Evolutionary conservation across 2,329 filamentous ascomycete species (phyloP), one percentile per base, ranked within the genome.

Genomic region (Phoma herbarum): DNA sequence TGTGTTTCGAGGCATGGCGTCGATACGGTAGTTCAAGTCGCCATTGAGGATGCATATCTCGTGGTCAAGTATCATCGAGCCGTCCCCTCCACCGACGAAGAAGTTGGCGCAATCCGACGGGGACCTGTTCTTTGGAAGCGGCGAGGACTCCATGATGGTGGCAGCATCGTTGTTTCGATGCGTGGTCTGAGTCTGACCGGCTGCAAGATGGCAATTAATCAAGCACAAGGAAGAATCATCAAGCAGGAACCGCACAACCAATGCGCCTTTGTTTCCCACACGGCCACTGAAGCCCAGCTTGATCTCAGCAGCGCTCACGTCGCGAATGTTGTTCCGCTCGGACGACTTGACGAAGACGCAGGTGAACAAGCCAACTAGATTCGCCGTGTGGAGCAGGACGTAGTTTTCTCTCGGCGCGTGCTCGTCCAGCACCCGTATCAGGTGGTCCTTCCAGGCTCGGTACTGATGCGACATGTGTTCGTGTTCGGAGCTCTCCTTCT

Each of bases 401-500:
- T 98, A 99, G 62, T 93, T 87, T 52, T 90, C 86, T 8, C 84
- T 79, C 0, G 91, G 90, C 85, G 95, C 91, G 69, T 89, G 88
- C 65, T 96, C 92, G 71, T 97, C 92, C 37, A 99, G 82, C 51
- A 88, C 88, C 59, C 91, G 87, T 39, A 90, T 88, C 28, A 99
- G 82, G 74, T 96, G 93, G 74, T 98, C 93, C 71, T 92, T 87
- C 95, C 95, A 99, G 60, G 96, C 92, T 63, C 95, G 91, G 76
- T 99, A 99, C 73, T 97, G 93, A 67, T 96, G 93, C 77, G 92
- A 96, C 92, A 98, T 98, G 67, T 93, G 80, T 75, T 97, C 93
- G 69, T 91, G 89, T 49, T 92, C 90, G 1, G 90, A 87, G 11
- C 89, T 87, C 74, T 97, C 96, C 77, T 95, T 95, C 67, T 90